Conservation (phyloP, 148 eudicot species). For the Chenopodium album region DNA sequence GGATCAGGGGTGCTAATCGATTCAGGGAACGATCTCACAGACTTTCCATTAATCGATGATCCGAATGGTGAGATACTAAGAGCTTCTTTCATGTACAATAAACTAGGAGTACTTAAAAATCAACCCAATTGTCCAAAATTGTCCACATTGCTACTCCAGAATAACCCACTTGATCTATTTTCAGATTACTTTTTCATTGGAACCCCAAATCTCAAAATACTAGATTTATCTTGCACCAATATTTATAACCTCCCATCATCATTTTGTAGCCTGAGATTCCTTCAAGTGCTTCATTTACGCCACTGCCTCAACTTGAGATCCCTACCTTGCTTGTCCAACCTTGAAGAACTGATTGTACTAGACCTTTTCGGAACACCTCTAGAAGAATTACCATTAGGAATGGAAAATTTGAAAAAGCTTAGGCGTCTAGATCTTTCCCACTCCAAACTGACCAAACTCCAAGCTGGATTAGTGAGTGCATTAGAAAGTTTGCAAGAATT, state of each 20-base stretch:
- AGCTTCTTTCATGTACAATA: conserved; percentile 4
- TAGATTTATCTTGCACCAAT: background rate
- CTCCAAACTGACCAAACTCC: background rate
- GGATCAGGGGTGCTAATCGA: background rate
- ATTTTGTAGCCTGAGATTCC: background rate
- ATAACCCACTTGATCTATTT: background rate
- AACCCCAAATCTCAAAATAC: conserved; percentile 14
- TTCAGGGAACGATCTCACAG: background rate
- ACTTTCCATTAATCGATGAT: conserved; percentile 3
- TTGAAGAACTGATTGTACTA: conserved; percentile 6
- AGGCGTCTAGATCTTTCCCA: background rate
- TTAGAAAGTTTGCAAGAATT: background rate
- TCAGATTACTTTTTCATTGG: background rate
- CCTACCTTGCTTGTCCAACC: conserved; percentile 11
- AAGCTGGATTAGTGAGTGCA: background rate
- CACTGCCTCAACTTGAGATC: background rate
- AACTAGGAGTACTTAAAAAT: background rate
- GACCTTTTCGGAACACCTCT: conserved; percentile 4
- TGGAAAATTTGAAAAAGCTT: background rate
- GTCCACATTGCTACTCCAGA: conserved; percentile 15
- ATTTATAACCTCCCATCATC: conserved; percentile 1
- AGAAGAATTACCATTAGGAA: conserved; percentile 1
- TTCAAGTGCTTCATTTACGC: conserved; percentile 11
- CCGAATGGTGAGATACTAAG: background rate
- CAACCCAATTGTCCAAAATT: conserved; percentile 3